Percentiles rank a stretch among this genome's conserved stretches.
phyloP scores from a whole-genome alignment of 495 filamentous ascomycete genomes.

The Talaromyces thailandensis region DNA sequence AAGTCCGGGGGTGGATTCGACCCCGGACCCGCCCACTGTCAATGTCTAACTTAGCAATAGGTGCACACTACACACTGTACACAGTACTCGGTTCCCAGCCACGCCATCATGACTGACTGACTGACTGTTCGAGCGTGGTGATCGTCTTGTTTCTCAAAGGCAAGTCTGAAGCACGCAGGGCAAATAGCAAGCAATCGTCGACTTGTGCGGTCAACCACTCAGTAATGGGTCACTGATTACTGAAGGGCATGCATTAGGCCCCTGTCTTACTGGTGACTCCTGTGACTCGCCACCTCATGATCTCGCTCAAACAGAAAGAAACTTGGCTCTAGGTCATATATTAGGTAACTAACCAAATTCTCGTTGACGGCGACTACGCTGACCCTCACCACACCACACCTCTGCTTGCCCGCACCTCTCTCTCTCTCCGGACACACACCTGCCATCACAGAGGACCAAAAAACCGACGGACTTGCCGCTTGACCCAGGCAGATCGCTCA shows the following conservation, averaged over 20 bases:
- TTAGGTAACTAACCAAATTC: not conserved
- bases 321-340: not conserved
- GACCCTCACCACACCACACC: not conserved
- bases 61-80: not conserved
- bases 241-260: too few relatives aligned
- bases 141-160: too few relatives aligned
- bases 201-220: not conserved
- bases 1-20: constrained; percentile 4
- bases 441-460: constrained; percentile 22
- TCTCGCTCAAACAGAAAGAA: not conserved
- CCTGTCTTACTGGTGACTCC: not conserved
- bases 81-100: not conserved
- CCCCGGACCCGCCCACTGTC: not conserved
- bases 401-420: not conserved
- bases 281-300: not conserved
- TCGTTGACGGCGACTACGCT: not conserved
- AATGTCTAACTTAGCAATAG: too few relatives aligned
- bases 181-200: not conserved
- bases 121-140: too few relatives aligned
- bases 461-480: constrained; percentile 17
- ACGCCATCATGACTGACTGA: not conserved
- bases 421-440: not conserved
- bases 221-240: not conserved
- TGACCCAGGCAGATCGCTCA: constrained; percentile 19
- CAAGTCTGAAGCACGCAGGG: not conserved